phyloP scores from a whole-genome alignment of 768 basidiomycete species.

The Amanita fuliginea region DNA sequence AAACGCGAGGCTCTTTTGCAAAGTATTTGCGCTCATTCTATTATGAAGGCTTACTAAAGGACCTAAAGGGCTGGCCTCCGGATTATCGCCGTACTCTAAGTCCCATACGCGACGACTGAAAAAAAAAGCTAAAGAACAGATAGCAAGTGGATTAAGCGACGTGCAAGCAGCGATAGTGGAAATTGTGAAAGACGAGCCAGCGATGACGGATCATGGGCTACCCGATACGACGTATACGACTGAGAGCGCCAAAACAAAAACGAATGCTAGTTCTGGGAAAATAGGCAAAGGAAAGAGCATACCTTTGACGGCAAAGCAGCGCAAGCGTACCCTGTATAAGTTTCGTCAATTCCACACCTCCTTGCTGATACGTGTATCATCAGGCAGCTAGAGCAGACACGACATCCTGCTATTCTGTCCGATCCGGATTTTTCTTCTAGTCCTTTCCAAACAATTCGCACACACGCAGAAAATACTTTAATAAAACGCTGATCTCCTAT shows the following conservation, averaged over 20 bases:
- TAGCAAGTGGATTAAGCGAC: slow-evolving; percentile 38
- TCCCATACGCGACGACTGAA: slow-evolving; percentile 63
- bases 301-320: slow-evolving; percentile 50
- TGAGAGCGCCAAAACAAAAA: slow-evolving; percentile 10
- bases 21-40: slow-evolving; percentile 28
- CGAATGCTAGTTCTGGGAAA: slow-evolving; percentile 27
- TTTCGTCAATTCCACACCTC: slow-evolving; percentile 4
- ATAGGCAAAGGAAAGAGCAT: slow-evolving; percentile 58
- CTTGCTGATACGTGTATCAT: slow-evolving; percentile 3
- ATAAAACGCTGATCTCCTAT: slow-evolving; percentile 31
- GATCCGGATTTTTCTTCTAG: slow-evolving; percentile 55
- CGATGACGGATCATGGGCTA: slow-evolving; percentile 7
- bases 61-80: slow-evolving; percentile 29
- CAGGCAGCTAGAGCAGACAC: slow-evolving; percentile 56
- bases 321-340: slow-evolving; percentile 59
- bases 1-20: slow-evolving; percentile 62
- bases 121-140: slow-evolving; percentile 53
- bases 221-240: slow-evolving; percentile 10
- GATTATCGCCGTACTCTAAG: slow-evolving; percentile 52
- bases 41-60: not conserved
- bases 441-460: slow-evolving; percentile 72
- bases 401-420: slow-evolving; percentile 59
- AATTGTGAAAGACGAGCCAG: slow-evolving; percentile 28
- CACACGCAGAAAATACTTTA: slow-evolving; percentile 70
- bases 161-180: slow-evolving; percentile 45